A percentile compares a stretch with the other conserved stretches of the same genome.
These are phyloP conservation scores for Rhexocercosporidium sp. DNA, from an alignment of 2,329 filamentous ascomycete genomes.

Conservation along the genomic window DNA sequence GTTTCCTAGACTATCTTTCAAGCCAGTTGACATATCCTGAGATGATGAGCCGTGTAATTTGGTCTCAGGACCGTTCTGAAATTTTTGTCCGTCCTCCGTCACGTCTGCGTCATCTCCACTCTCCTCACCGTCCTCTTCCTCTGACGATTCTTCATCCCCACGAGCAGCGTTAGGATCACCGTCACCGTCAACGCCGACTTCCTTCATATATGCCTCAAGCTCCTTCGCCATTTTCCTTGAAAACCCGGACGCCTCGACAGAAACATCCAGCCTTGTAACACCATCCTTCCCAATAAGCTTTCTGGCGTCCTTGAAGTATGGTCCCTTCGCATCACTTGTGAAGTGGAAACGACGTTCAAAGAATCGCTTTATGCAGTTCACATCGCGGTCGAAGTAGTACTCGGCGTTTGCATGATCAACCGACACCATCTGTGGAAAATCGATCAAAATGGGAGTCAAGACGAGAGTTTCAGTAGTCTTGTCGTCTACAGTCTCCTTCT, in stretches of 20 bases:
- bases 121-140: conserved; percentile 41
- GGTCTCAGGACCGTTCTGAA: background rate
- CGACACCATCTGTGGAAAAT: conserved; percentile 98
- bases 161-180: conserved; percentile 40
- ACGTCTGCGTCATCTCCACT: conserved; percentile 41
- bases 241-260: conserved; percentile 91
- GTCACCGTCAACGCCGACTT: conserved; percentile 60
- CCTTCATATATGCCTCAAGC: conserved; percentile 86
- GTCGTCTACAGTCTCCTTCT: conserved; percentile 43
- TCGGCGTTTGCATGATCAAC: conserved; percentile 93
- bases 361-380: conserved; percentile 93
- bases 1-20: conserved; percentile 20
- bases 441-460: conserved; percentile 85
- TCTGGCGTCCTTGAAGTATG: conserved; percentile 83
- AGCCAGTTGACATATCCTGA: conserved; percentile 8
- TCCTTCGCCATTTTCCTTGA: conserved; percentile 97
- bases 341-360: conserved; percentile 92
- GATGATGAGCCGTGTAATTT: background rate
- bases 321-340: conserved; percentile 78
- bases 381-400: conserved; percentile 97
- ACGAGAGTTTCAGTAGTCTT: conserved; percentile 53
- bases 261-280: conserved; percentile 77
- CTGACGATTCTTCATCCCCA: conserved; percentile 47
- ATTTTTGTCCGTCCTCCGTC: conserved; percentile 22
- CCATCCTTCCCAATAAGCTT: conserved; percentile 72